These are phyloP conservation scores for Yamadazyma oceani DNA, from an alignment of 1,139 yeast genomes.

Conservation along the genomic window DNA sequence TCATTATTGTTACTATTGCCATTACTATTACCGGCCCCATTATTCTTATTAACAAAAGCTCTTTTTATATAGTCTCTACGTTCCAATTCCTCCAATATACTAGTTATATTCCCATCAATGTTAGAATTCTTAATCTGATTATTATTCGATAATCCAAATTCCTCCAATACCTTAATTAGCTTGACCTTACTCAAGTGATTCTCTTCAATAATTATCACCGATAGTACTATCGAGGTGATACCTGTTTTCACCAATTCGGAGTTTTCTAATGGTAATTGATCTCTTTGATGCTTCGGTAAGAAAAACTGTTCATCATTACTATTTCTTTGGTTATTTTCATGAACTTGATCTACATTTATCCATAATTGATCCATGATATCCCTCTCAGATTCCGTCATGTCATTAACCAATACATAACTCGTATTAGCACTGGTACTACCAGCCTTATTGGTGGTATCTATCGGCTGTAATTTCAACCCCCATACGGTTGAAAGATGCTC, in stretches of 20 bases:
- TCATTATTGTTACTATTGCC: constrained; percentile 2
- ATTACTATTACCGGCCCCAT: constrained; percentile 13
- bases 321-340: constrained; percentile 5
- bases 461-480: constrained; percentile 30
- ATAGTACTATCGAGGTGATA: constrained; percentile 25
- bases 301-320: constrained; percentile 18
- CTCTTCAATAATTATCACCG: constrained; percentile 33
- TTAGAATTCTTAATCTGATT: constrained; percentile 24
- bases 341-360: constrained; percentile 10
- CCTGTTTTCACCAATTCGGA: constrained; percentile 33
- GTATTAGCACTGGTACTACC: constrained; percentile 7
- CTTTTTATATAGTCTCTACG: constrained; percentile 32
- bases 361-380: constrained; percentile 24
- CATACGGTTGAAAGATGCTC: constrained; percentile 25
- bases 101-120: constrained; percentile 23
- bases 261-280: constrained; percentile 21
- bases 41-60: constrained; percentile 7
- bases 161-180: constrained; percentile 21
- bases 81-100: constrained; percentile 31
- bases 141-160: constrained; percentile 32
- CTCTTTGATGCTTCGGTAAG: constrained; percentile 15
- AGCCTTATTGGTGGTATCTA: constrained; percentile 10
- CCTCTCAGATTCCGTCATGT: constrained; percentile 22
- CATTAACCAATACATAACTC: constrained; percentile 21
- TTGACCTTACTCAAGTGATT: constrained; percentile 33